Base-by-base conservation (phyloP, 108 stramenopile species). In the Seminavis robusta region DNA sequence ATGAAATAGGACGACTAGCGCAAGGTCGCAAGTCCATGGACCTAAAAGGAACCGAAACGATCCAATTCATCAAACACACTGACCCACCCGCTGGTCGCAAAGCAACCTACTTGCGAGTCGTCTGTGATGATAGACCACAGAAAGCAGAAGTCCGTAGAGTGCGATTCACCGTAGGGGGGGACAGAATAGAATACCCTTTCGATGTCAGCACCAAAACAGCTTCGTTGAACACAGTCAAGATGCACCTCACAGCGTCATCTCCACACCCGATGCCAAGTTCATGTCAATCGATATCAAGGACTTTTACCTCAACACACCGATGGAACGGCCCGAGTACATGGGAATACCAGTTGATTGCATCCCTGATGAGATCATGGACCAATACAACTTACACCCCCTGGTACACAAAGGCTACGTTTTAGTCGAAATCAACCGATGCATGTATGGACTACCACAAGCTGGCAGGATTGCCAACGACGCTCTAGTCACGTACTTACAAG, bases 171-270 rank as follows among this genome's bases (percentile, higher is more conserved):
- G 60, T 61, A 13, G 54, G 66, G 17, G 49, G 76, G n/a, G 51
- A 71, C 28, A 46, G 74, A 74, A n/a, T n/a, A n/a, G n/a, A n/a
- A n/a, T n/a, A n/a, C n/a, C n/a, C n/a, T n/a, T n/a, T n/a, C n/a
- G n/a, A n/a, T n/a, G n/a, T n/a, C n/a, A n/a, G n/a, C n/a, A n/a
- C n/a, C n/a, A n/a, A n/a, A n/a, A n/a, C n/a, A n/a, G n/a, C n/a
- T n/a, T n/a, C n/a, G n/a, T n/a, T n/a, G n/a, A n/a, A n/a, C n/a
- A n/a, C n/a, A n/a, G n/a, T n/a, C n/a, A n/a, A n/a, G n/a, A n/a
- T n/a, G n/a, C n/a, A n/a, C n/a, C n/a, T n/a, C n/a, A n/a, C 65
- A 79, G 73, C 47, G 56, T 71, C 48, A 52, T 79, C 15, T 73
- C 67, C 34, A 67, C 52, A 3, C 31, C 37, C 0, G 33, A 37